phyloP scores from a whole-genome alignment of 108 stramenopile genomes.

The Cyclotella cryptica region DNA sequence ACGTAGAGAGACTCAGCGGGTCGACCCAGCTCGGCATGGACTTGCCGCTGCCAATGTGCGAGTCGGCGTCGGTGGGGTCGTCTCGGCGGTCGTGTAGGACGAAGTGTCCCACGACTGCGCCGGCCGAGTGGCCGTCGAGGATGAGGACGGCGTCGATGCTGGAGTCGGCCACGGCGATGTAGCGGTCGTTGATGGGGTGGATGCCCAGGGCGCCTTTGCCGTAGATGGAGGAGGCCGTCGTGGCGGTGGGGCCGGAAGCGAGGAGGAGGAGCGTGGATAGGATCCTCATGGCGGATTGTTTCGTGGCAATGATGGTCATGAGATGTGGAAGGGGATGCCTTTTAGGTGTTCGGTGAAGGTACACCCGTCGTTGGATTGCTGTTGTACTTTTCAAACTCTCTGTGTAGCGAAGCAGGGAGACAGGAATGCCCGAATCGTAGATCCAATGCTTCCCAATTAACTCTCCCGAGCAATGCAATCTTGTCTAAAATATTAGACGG shows the following conservation, averaged over 20 bases:
- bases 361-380: too few relatives aligned
- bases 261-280: conserved; percentile 32
- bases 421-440: too few relatives aligned
- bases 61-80: conserved; percentile 32
- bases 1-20: conserved; percentile 39
- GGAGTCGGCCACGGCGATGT: conserved; percentile 48
- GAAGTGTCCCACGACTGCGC: conserved; percentile 49
- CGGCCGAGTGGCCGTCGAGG: conserved; percentile 42
- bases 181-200: conserved; percentile 50
- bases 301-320: not conserved
- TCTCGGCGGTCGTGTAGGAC: conserved; percentile 28
- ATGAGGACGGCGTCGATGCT: conserved; percentile 53
- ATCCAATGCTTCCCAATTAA: too few relatives aligned
- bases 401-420: too few relatives aligned
- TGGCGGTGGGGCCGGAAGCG: not conserved
- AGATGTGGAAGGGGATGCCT: too few relatives aligned
- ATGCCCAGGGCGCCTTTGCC: conserved; percentile 46
- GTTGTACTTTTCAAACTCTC: too few relatives aligned
- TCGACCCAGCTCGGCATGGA: conserved; percentile 28
- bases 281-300: conserved; percentile 19
- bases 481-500: too few relatives aligned
- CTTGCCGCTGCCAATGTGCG: conserved; percentile 12
- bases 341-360: too few relatives aligned
- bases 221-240: not conserved
- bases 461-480: too few relatives aligned